A percentile compares a stretch with the other conserved stretches of the same genome.
Evolutionary conservation across 2,329 filamentous ascomycete genomes (phyloP).

Genomic region (Trichophyton verrucosum): DNA sequence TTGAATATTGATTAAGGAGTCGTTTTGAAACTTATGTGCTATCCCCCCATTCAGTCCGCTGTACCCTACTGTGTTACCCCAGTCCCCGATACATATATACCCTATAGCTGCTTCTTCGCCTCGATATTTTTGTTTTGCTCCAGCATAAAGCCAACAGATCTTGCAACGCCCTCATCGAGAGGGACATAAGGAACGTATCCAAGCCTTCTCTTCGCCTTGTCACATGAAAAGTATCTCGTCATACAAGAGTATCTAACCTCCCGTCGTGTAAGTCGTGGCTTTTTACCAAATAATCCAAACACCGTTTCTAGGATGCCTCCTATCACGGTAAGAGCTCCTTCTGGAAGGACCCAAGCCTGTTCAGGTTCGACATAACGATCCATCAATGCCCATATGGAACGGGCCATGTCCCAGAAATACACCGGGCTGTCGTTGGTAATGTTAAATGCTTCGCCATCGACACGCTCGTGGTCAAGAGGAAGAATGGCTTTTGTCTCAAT

Average conservation of each 20-base stretch:
- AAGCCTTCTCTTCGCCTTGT: constrained; percentile 35
- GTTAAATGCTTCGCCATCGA: constrained; percentile 80
- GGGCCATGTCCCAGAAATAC: constrained; percentile 82
- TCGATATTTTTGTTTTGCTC: constrained; percentile 22
- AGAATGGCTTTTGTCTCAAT: constrained; percentile 39
- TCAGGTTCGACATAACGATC: constrained; percentile 31
- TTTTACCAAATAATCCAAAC: constrained; percentile 33
- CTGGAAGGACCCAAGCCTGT: constrained; percentile 32
- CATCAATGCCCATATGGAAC: constrained; percentile 54
- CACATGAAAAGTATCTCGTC: constrained; percentile 37
- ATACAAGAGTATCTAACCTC: constrained; percentile 38
- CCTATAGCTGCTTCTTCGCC: constrained; percentile 31
- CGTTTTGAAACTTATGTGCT: background rate
- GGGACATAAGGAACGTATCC: constrained; percentile 35
- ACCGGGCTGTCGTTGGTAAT: constrained; percentile 80
- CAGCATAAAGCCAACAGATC: constrained; percentile 33
- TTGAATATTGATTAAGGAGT: background rate
- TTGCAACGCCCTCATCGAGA: constrained; percentile 36
- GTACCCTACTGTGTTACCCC: background rate
- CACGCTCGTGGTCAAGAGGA: constrained; percentile 58
- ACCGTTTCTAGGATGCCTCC: constrained; percentile 33
- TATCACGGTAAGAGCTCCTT: constrained; percentile 28
- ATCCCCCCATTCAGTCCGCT: too few relatives aligned
- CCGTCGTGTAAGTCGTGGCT: constrained; percentile 34
- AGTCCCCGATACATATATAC: background rate